Evolutionary conservation across 306 rosid genomes (phyloP).

Genomic region (Castanea mollissima): DNA sequence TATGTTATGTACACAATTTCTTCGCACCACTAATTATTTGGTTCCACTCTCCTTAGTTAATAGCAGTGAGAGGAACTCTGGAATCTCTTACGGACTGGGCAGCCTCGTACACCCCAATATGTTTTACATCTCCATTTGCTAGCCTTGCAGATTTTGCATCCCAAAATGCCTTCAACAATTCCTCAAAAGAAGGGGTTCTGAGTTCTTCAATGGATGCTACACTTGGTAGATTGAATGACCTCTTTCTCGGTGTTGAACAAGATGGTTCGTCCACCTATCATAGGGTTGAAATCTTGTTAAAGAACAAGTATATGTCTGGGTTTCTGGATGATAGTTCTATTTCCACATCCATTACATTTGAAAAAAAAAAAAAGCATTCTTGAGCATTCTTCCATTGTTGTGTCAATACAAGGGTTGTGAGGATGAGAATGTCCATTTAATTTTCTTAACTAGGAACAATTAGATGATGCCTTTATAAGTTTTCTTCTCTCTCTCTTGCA

Average conservation of each 20-base stretch:
- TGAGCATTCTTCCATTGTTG: no score
- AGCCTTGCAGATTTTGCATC: constrained; percentile 67
- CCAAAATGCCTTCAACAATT: constrained; percentile 82
- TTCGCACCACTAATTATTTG: neutral
- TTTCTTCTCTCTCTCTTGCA: no score
- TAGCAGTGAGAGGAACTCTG: constrained; percentile 95
- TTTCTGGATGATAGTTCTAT: neutral
- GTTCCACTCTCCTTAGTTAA: constrained; percentile 56
- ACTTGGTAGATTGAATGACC: constrained; percentile 85
- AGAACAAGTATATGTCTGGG: neutral
- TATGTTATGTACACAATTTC: constrained; percentile 61
- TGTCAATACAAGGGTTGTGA: neutral
- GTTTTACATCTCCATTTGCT: constrained; percentile 86
- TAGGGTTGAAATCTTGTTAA: neutral
- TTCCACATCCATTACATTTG: neutral
- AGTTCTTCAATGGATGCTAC: constrained; percentile 84
- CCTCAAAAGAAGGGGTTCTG: constrained; percentile 90
- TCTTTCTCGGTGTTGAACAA: constrained; percentile 93
- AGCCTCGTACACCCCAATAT: constrained; percentile 66
- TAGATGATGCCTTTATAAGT: no score
- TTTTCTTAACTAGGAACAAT: no score
- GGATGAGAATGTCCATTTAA: neutral
- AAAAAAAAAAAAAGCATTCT: neutral
- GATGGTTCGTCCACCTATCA: constrained; percentile 93
- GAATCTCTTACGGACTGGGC: constrained; percentile 88